Conservation (phyloP, 257 asterid species). For the Cynanchum wilfordii region DNA sequence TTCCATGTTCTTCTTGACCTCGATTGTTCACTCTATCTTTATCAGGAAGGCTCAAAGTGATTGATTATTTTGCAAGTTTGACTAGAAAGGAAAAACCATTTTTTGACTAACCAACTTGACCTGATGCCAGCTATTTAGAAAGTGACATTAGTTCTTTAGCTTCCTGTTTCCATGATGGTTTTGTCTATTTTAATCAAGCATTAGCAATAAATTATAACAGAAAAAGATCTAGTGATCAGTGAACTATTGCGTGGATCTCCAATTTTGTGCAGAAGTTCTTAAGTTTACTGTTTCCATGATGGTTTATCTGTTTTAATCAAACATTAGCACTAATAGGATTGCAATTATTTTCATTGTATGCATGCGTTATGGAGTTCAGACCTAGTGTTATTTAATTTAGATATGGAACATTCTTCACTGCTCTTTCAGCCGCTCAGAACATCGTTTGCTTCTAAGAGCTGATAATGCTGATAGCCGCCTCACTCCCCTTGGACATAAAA, state of each 20-base stretch:
- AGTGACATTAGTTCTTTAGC: background rate
- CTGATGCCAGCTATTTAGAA: background rate
- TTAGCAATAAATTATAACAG: background rate
- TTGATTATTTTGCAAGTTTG: background rate
- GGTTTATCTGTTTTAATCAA: background rate
- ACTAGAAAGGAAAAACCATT: background rate
- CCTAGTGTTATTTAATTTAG: constrained; percentile 5
- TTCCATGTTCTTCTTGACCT: background rate
- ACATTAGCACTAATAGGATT: background rate
- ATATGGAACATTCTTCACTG: constrained; percentile 2
- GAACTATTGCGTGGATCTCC: background rate
- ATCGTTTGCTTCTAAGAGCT: constrained; percentile 84
- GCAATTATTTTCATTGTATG: background rate
- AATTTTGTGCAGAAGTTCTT: background rate
- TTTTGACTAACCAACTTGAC: background rate
- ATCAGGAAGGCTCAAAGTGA: background rate
- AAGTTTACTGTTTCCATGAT: background rate
- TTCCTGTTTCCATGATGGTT: no score
- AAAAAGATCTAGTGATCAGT: background rate
- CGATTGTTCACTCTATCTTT: background rate
- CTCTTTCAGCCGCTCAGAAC: constrained; percentile 81
- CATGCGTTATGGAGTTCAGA: background rate
- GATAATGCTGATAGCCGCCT: constrained; percentile 99
- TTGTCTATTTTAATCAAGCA: no score
- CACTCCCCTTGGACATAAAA: constrained; percentile 88